Evolutionary conservation across 345 rosid genomes (phyloP), one percentile per base, ranked within the genome.

Genomic region (Arabidopsis arenosa): DNA sequence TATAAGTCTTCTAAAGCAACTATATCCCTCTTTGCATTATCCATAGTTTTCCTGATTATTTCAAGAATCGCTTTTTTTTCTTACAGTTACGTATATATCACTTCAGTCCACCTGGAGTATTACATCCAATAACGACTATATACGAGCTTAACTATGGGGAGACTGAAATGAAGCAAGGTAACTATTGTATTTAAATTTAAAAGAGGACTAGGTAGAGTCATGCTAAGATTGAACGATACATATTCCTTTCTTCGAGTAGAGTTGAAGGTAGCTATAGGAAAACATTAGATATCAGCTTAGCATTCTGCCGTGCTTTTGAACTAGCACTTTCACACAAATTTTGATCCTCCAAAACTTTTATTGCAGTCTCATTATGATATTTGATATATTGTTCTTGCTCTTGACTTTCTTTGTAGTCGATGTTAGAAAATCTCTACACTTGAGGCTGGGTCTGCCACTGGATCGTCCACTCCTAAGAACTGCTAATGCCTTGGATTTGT

Each of bases 141-240:
- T 94, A 94, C 79, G 93, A 94, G 82, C 97, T 92, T 75, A 84
- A 84, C 79, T 92, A 90, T 71, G 97, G 96, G 62, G 97, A 94
- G 89, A 82, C 90, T 36, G 95, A 92, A 83, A 74, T 89, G 86
- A 92, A 88, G 81, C 98, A 92, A 92, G 96, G 98, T 88, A 80
- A 48, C n/a, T 23, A 11, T n/a, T 72, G 5, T 28, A 21, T 4
- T 51, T 49, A 66, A 2, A 48, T 54, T 35, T 23, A 7, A 12
- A 69, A 41, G 40, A 13, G 39, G 45, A 23, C 18, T 40, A 17
- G 5, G 18, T 7, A 23, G 26, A 45, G 28, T 54, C 36, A 54
- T 28, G 36, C 17, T 13, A 17, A 12, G 9, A 60, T 37, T 60
- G 15, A 18, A 36, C 9, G 63, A 58, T 58, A 55, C 10, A 13